Conservation (phyloP, 805 yeast species). For the Candida takata region DNA sequence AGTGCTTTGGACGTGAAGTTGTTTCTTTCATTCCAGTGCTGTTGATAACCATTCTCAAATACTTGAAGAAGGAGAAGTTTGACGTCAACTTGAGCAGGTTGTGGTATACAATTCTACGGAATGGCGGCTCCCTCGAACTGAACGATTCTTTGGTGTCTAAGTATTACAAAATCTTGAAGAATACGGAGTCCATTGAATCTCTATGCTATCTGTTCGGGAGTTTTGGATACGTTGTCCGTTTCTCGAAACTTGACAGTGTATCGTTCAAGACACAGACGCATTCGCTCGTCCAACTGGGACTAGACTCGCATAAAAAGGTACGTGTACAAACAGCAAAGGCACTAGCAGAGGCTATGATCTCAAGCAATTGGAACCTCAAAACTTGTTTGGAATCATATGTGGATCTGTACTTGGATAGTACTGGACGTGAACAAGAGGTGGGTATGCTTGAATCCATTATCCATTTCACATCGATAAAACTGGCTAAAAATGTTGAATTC, state of each 20-base stretch:
- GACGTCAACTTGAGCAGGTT: slow-evolving; percentile 18
- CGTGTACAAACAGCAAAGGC: slow-evolving; percentile 26
- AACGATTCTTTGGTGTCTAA: slow-evolving; percentile 13
- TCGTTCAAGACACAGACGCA: slow-evolving; percentile 18
- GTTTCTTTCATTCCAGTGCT: slow-evolving; percentile 29
- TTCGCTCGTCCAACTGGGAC: slow-evolving; percentile 15
- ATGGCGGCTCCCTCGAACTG: slow-evolving; percentile 18
- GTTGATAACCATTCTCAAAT: slow-evolving; percentile 24
- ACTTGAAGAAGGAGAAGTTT: slow-evolving; percentile 26
- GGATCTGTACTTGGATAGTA: slow-evolving; percentile 20
- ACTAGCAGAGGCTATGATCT: slow-evolving; percentile 28
- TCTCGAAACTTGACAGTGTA: slow-evolving; percentile 25
- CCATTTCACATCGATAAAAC: slow-evolving; percentile 27
- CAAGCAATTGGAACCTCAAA: slow-evolving; percentile 16
- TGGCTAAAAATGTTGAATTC: slow-evolving; percentile 22
- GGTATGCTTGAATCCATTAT: slow-evolving; percentile 32
- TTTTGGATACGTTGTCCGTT: slow-evolving; percentile 18
- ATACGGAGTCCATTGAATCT: slow-evolving; percentile 10
- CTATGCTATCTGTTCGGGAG: slow-evolving; percentile 12
- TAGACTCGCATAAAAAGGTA: slow-evolving; percentile 12
- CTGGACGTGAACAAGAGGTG: slow-evolving; percentile 19
- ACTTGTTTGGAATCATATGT: slow-evolving; percentile 17
- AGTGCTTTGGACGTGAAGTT: slow-evolving; percentile 27
- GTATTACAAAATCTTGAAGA: slow-evolving; percentile 18
- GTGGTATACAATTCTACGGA: slow-evolving; percentile 15